Evolutionary conservation across 2,329 filamentous ascomycete genomes (phyloP), one percentile per base, ranked within the genome.

Genomic region (Tolypocladium tundrense): DNA sequence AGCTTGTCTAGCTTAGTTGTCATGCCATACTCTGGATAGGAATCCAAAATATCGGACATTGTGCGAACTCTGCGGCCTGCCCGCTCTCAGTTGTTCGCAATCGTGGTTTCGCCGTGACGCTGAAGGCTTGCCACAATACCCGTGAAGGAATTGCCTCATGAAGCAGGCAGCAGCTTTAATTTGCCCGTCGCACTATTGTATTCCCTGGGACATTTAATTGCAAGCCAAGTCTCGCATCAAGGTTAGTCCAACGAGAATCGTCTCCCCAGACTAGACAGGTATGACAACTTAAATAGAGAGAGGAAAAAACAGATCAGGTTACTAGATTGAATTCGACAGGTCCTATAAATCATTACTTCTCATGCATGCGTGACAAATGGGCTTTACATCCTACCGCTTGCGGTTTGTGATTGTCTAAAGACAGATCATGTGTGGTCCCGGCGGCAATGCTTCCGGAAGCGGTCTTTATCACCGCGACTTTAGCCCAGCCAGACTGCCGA

Each of bases 11-110:
- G 62, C 2, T 52, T 57, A 11, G 60, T 54, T 1, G 72, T 74
- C 8, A 60, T 56, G 33, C 37, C 60, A 53, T 75, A 75, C 54
- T 73, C 73, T 6, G 72, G 72, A 48, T 70, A 71, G 10, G 19
- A 40, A 24, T 60, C 59, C 24, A 60, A 33, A 14, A 67, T 56
- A 14, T 48, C 11, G 2, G 31, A 4, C 58, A 52, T 59, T 35
- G 14, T 27, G n/a, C 53, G 31, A 21, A 52, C 1, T 41, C 56
- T 55, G 45, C 31, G 16, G 45, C 8, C 45, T 48, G 45, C 16
- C 16, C 8, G 24, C 35, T 31, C 27, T 8, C 24, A 45, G 7
- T 27, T 13, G 7, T 21, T 16, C 6, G 6, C 9, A 7, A 27
- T 4, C 43, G 24, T 48, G 10, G 2, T 27, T 19, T 19, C 45